Base-by-base conservation (phyloP, 1,284 basidiomycete species). In the Lignosus rhinocerotis region DNA sequence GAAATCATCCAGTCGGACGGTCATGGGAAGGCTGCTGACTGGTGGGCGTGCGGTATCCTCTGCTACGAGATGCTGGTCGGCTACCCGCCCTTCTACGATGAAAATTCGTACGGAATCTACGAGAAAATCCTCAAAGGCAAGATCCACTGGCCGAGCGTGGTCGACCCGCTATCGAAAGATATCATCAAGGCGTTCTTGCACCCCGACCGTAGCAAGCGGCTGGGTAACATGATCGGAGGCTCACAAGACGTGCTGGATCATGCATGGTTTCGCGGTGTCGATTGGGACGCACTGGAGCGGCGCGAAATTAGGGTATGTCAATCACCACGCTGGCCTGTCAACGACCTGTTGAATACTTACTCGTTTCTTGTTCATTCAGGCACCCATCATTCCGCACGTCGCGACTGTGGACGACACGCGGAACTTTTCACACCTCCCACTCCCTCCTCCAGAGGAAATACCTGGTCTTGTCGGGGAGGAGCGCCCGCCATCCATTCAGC, bases 51-150 rank as follows among this genome's bases (percentile, higher is more conserved):
- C 62, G 96, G 96, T 31, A 94, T 99, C 16, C 77, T 99, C 64
- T 91, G 96, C 67, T 99, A 98, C 75, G 96, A 99, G 73, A 99
- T 98, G 91, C 90, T 98, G 63, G 90, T 96, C 52, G 93, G 92
- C 2, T 94, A 91, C 67, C 91, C 91, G 69, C 86, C 95, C 73
- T 98, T 97, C 80, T 98, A 96, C 74, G 94, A 97, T 67, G 89
- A 92, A 62, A 91, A 92, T 12, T 90, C 96, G 10, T 97, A 94
- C 71, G 96, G 96, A 62, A 90, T 99, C 67, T 92, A 99, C 69
- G 94, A 97, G 76, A 96, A 95, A 73, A 92, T 98, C 56, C 78
- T 99, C 51, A 90, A 87, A 46, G 93, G 93, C n/a, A 87, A 93
- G 66, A 87, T 98, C 38, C 87, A 94, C 64, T 98, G 95, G 87